phyloP scores from a whole-genome alignment of 1,284 basidiomycete species.

The Hymenochaete sp. region DNA sequence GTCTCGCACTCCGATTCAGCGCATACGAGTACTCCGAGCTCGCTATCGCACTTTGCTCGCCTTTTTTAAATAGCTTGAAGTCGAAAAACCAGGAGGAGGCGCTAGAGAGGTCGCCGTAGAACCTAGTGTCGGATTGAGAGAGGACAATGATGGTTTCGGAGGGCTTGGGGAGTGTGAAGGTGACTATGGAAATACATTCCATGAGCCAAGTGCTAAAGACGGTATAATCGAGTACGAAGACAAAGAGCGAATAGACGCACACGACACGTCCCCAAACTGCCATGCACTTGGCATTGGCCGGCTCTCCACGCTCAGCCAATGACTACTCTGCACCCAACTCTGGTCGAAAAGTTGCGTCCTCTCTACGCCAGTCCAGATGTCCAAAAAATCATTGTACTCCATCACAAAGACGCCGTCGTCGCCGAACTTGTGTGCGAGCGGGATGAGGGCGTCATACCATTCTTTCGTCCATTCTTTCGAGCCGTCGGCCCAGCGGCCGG shows the following conservation, averaged over 20 bases:
- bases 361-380: slow-evolving; percentile 37
- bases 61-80: slow-evolving; percentile 39
- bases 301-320: slow-evolving; percentile 37
- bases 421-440: slow-evolving; percentile 36
- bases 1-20: slow-evolving; percentile 33
- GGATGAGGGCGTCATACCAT: slow-evolving; percentile 35
- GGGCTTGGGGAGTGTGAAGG: slow-evolving; percentile 31
- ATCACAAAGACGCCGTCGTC: slow-evolving; percentile 48
- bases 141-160: slow-evolving; percentile 39
- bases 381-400: slow-evolving; percentile 47
- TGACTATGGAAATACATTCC: slow-evolving; percentile 35
- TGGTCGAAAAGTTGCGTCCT: slow-evolving; percentile 40
- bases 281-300: slow-evolving; percentile 32
- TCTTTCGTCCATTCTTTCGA: slow-evolving; percentile 44
- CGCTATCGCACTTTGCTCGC: slow-evolving; percentile 28
- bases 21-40: slow-evolving; percentile 29
- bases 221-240: background rate
- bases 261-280: slow-evolving; percentile 42
- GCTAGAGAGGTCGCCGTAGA: slow-evolving; percentile 33
- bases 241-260: slow-evolving; percentile 25
- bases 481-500: slow-evolving; percentile 44
- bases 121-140: slow-evolving; percentile 39
- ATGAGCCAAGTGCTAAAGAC: too few relatives aligned
- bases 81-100: slow-evolving; percentile 34
- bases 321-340: slow-evolving; percentile 39